A percentile compares a stretch with the other conserved stretches of the same genome.
phyloP scores from a whole-genome alignment of 805 yeast species.

The Ogataea pini region DNA sequence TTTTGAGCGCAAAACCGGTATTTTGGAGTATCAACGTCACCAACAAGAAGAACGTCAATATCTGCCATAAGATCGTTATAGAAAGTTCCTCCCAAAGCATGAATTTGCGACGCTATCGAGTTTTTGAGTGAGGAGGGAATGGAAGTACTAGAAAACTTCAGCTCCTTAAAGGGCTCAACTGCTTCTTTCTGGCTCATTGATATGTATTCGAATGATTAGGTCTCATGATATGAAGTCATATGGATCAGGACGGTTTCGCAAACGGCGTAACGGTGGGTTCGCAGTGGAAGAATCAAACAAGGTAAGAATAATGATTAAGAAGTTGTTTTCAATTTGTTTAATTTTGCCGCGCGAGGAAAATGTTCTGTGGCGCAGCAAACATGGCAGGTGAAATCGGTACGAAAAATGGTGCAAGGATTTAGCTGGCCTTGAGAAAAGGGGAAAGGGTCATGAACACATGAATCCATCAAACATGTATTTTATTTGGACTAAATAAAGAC shows the following conservation, averaged over 20 bases:
- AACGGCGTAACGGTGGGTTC: too few relatives aligned
- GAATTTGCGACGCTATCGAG: conserved; percentile 46
- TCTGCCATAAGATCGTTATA: conserved; percentile 61
- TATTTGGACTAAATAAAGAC: too few relatives aligned
- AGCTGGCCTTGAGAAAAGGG: too few relatives aligned
- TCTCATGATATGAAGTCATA: too few relatives aligned
- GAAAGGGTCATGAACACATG: too few relatives aligned
- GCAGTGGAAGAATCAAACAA: too few relatives aligned
- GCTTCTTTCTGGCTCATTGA: conserved; percentile 1
- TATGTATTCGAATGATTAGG: conserved; percentile 1
- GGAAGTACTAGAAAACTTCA: conserved; percentile 60
- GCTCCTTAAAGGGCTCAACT: conserved; percentile 43
- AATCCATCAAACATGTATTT: too few relatives aligned
- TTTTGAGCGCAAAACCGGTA: conserved; percentile 50
- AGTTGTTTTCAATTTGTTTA: too few relatives aligned
- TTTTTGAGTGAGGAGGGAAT: conserved; percentile 42
- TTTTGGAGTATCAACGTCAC: conserved; percentile 56
- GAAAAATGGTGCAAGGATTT: too few relatives aligned
- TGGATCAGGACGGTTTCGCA: too few relatives aligned
- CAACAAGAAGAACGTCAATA: conserved; percentile 60
- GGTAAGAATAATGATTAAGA: too few relatives aligned
- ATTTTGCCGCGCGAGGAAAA: neutral
- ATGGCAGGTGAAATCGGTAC: too few relatives aligned
- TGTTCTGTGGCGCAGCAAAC: neutral
- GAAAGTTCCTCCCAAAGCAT: conserved; percentile 59